A percentile compares a stretch with the other conserved stretches of the same genome.
Evolutionary conservation across 2,329 filamentous ascomycete genomes (phyloP).

Genomic region (Stylonectria norvegica): DNA sequence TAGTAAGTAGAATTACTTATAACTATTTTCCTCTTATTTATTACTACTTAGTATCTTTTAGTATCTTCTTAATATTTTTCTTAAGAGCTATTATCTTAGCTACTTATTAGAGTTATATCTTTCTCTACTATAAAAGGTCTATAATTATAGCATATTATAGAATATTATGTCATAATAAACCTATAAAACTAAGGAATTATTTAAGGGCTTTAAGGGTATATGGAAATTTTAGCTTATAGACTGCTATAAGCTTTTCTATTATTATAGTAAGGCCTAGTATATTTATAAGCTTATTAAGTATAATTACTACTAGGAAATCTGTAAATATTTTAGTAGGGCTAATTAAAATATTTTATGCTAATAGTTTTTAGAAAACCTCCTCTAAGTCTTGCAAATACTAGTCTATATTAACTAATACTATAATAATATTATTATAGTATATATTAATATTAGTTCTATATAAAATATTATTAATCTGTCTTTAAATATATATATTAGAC

Average conservation of each 20-base stretch:
- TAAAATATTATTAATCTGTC: not conserved
- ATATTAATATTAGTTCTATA: not conserved
- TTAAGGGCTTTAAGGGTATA: too few relatives aligned
- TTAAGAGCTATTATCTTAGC: too few relatives aligned
- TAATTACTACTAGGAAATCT: not conserved
- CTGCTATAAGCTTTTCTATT: not conserved
- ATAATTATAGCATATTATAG: too few relatives aligned
- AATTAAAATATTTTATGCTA: not conserved
- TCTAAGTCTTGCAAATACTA: not conserved
- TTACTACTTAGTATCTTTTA: too few relatives aligned
- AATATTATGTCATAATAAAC: too few relatives aligned
- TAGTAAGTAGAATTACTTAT: too few relatives aligned
- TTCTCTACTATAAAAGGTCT: too few relatives aligned
- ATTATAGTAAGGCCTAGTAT: not conserved
- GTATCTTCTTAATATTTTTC: too few relatives aligned
- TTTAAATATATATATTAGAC: not conserved
- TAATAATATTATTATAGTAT: not conserved
- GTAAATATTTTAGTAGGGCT: not conserved
- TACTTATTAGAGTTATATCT: too few relatives aligned
- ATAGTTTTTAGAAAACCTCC: not conserved
- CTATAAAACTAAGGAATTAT: too few relatives aligned
- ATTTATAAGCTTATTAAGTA: not conserved
- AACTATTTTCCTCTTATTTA: too few relatives aligned
- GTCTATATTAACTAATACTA: not conserved
- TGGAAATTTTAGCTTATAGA: too few relatives aligned